phyloP scores from a whole-genome alignment of 129 eudicot genomes.

The Mikania micrantha region DNA sequence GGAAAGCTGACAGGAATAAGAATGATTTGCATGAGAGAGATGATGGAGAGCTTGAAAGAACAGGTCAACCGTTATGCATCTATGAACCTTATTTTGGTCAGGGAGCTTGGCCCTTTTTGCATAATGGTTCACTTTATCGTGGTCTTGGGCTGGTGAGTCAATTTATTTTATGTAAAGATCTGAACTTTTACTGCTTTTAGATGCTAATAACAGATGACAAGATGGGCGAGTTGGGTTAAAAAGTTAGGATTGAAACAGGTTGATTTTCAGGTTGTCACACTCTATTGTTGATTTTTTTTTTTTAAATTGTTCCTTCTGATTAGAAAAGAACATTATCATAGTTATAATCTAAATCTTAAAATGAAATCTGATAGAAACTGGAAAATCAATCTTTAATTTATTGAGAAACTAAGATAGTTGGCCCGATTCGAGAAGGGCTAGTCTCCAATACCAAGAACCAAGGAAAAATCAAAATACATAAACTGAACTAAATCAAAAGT shows the following conservation, averaged over 20 bases:
- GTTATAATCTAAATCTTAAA: background rate
- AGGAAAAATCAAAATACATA: no score
- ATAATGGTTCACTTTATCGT: constrained; percentile 64
- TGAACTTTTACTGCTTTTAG: background rate
- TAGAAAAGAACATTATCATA: background rate
- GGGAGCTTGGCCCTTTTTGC: constrained; percentile 97
- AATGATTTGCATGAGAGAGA: constrained; percentile 92
- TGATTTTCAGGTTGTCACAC: background rate
- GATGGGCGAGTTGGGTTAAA: background rate
- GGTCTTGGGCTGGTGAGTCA: constrained; percentile 83
- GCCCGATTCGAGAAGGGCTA: no score
- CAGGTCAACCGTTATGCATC: constrained; percentile 82
- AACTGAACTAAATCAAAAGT: no score
- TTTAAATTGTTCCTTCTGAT: background rate
- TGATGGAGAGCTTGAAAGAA: constrained; percentile 94
- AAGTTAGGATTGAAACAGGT: background rate
- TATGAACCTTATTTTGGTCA: constrained; percentile 94
- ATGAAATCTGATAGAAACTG: no score
- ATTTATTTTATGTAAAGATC: background rate
- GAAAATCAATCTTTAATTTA: no score
- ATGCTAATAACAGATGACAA: background rate
- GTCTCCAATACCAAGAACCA: no score
- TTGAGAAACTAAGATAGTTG: no score
- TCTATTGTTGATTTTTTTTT: no score
- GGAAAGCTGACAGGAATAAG: constrained; percentile 62